phyloP scores from a whole-genome alignment of 805 yeast genomes.

The Pichia membranifaciens region DNA sequence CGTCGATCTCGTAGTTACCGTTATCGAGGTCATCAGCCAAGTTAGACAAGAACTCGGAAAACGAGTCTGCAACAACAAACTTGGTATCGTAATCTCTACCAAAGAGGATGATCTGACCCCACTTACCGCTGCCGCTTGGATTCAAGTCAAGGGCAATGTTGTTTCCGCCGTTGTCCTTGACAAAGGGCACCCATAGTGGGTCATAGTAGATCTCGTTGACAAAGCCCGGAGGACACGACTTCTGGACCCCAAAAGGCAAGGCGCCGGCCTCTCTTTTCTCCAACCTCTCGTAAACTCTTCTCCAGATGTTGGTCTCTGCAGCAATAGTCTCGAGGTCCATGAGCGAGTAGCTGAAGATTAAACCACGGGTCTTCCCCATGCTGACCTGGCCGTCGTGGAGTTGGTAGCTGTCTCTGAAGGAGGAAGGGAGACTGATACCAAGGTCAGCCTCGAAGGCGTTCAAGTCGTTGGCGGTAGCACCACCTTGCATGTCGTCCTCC shows the following conservation, averaged over 20 bases:
- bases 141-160: slow-evolving; percentile 86
- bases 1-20: slow-evolving; percentile 72
- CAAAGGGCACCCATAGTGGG: slow-evolving; percentile 85
- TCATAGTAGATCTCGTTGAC: slow-evolving; percentile 79
- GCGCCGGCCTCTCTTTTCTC: slow-evolving; percentile 17
- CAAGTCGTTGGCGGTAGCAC: slow-evolving; percentile 76
- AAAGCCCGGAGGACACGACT: slow-evolving; percentile 70
- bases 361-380: slow-evolving; percentile 68
- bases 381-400: slow-evolving; percentile 89
- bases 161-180: slow-evolving; percentile 86
- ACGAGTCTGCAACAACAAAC: slow-evolving; percentile 76
- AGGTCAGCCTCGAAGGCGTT: slow-evolving; percentile 80
- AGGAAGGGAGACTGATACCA: slow-evolving; percentile 66
- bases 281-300: slow-evolving; percentile 48
- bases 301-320: slow-evolving; percentile 81
- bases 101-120: slow-evolving; percentile 89
- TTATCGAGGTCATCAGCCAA: slow-evolving; percentile 84
- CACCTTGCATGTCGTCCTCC: slow-evolving; percentile 66
- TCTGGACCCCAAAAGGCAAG: slow-evolving; percentile 33
- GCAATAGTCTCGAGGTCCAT: slow-evolving; percentile 77
- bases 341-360: slow-evolving; percentile 73
- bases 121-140: slow-evolving; percentile 69
- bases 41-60: slow-evolving; percentile 80
- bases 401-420: slow-evolving; percentile 72
- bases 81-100: slow-evolving; percentile 94